These are phyloP conservation scores for Endoconidiophora polonica DNA, from an alignment of 2,329 filamentous ascomycete species.

Conservation along the genomic window DNA sequence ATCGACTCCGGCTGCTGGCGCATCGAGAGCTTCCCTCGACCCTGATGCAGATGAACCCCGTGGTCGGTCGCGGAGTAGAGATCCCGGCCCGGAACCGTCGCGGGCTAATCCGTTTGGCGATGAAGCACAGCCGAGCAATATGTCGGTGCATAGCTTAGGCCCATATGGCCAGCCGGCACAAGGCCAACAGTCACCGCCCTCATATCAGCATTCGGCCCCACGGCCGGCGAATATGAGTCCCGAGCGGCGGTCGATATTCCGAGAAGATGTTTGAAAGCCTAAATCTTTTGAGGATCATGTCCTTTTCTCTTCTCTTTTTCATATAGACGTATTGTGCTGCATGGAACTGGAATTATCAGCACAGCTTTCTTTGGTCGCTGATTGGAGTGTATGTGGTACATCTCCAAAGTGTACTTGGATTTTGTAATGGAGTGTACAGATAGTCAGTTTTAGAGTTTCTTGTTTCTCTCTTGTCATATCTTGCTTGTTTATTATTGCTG, in stretches of 20 bases:
- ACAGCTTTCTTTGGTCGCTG: no score
- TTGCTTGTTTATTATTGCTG: background rate
- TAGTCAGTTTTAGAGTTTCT: no score
- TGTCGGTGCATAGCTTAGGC: slow-evolving; percentile 53
- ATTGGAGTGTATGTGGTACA: slow-evolving; percentile 5
- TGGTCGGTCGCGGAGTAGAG: slow-evolving; percentile 28
- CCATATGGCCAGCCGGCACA: slow-evolving; percentile 29
- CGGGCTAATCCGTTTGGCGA: slow-evolving; percentile 55
- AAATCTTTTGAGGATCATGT: no score
- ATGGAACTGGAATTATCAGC: no score
- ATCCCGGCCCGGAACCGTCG: slow-evolving; percentile 22
- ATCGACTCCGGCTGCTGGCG: slow-evolving; percentile 20
- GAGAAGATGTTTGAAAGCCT: slow-evolving; percentile 42
- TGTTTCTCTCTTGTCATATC: no score
- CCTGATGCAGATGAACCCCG: slow-evolving; percentile 12
- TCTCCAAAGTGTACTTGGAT: no score
- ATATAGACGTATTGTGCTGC: no score
- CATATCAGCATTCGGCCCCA: slow-evolving; percentile 14
- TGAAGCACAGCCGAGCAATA: slow-evolving; percentile 42
- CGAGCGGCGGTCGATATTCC: slow-evolving; percentile 53
- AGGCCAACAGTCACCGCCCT: slow-evolving; percentile 16
- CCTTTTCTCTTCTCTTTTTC: no score
- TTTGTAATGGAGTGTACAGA: background rate
- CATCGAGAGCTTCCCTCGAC: slow-evolving; percentile 16
- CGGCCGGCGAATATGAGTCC: slow-evolving; percentile 36